Conservation (phyloP, 1,139 yeast genomes). For the Zygoascus meyerae region DNA sequence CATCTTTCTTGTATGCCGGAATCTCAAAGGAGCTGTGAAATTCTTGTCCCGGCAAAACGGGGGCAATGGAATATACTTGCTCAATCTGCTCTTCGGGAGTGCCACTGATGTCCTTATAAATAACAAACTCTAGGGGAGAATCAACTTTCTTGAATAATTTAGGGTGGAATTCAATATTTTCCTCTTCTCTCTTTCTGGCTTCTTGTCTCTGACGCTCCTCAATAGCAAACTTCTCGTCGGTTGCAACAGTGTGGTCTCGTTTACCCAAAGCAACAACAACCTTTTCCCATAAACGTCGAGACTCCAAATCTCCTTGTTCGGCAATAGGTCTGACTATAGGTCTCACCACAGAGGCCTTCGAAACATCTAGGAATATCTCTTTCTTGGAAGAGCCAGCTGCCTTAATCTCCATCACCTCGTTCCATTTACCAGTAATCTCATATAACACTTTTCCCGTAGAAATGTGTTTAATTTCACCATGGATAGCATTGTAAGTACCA, state of each 20-base stretch:
- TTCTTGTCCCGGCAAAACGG: constrained; percentile 67
- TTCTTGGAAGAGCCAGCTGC: constrained; percentile 46
- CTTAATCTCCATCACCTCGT: constrained; percentile 71
- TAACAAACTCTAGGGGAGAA: constrained; percentile 48
- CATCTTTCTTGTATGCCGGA: constrained; percentile 57
- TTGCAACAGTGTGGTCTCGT: constrained; percentile 76
- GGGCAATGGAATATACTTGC: constrained; percentile 58
- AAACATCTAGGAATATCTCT: constrained; percentile 59
- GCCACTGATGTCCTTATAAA: constrained; percentile 54
- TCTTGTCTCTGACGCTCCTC: constrained; percentile 75
- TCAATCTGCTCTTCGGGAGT: constrained; percentile 48
- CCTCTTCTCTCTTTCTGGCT: constrained; percentile 70
- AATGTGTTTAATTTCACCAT: constrained; percentile 58
- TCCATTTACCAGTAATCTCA: constrained; percentile 88
- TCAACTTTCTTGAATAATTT: constrained; percentile 54
- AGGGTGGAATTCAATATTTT: constrained; percentile 77
- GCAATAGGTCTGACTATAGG: constrained; percentile 73
- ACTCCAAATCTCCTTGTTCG: constrained; percentile 78
- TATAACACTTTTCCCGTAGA: constrained; percentile 52
- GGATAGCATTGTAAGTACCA: constrained; percentile 87
- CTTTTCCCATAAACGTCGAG: constrained; percentile 74
- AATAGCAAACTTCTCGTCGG: constrained; percentile 77
- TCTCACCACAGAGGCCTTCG: constrained; percentile 42
- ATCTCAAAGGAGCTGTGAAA: constrained; percentile 58
- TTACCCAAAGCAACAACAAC: constrained; percentile 71